Evolutionary conservation across 106 monocot species (phyloP).

Genomic region (Acorus calamus): DNA sequence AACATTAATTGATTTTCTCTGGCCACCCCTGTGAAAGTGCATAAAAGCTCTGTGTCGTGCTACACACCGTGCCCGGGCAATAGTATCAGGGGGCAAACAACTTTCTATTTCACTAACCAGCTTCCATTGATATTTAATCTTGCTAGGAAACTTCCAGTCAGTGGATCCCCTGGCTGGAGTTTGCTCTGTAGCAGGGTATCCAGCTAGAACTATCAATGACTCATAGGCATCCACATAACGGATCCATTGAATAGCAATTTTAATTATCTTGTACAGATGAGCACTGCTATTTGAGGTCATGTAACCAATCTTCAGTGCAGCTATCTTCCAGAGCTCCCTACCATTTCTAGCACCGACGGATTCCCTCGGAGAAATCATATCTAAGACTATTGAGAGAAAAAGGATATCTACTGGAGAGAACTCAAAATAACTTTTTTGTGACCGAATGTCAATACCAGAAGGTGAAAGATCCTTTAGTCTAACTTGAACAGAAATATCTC

Average conservation of each 20-base stretch:
- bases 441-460: slow-evolving; percentile 21
- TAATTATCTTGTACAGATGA: slow-evolving; percentile 26
- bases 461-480: slow-evolving; percentile 8
- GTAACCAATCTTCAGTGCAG: slow-evolving; percentile 18
- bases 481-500: too few species aligned
- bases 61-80: slow-evolving; percentile 54
- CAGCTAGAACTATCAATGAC: slow-evolving; percentile 33
- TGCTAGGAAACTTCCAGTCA: slow-evolving; percentile 18
- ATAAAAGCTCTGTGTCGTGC: slow-evolving; percentile 30
- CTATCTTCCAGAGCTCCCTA: slow-evolving; percentile 53
- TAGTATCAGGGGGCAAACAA: slow-evolving; percentile 39
- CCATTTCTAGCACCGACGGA: slow-evolving; percentile 22
- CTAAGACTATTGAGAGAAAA: slow-evolving; percentile 26
- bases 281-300: slow-evolving; percentile 1
- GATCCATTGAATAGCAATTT: slow-evolving; percentile 36
- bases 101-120: slow-evolving; percentile 42
- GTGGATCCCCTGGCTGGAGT: slow-evolving; percentile 8
- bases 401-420: slow-evolving; percentile 37
- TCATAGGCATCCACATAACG: slow-evolving; percentile 54
- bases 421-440: slow-evolving; percentile 17
- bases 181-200: slow-evolving; percentile 25
- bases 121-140: slow-evolving; percentile 18
- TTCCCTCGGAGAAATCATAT: slow-evolving; percentile 19
- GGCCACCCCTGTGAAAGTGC: slow-evolving; percentile 6
- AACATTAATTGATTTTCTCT: slow-evolving; percentile 10